phyloP scores from a whole-genome alignment of 1,139 yeast species.

The Sugiyamaella grinbergsii region DNA sequence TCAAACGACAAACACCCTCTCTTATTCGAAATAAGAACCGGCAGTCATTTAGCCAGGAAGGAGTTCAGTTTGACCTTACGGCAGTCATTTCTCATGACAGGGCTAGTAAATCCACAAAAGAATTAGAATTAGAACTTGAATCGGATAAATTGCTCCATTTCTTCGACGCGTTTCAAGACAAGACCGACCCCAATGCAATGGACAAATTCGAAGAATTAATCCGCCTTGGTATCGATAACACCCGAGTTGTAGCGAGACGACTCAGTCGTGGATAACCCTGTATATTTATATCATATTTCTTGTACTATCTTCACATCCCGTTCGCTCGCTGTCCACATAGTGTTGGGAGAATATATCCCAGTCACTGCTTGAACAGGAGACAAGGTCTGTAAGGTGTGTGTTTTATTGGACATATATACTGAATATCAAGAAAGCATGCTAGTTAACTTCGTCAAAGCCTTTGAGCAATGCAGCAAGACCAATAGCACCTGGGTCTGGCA shows the following conservation, averaged over 20 bases:
- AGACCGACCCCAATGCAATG: conserved; percentile 37
- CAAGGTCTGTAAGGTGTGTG: too few relatives aligned
- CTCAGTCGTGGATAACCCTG: conserved; percentile 26
- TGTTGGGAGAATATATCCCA: too few relatives aligned
- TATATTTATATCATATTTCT: conserved; percentile 9
- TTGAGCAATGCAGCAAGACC: conserved; percentile 42
- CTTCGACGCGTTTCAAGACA: conserved; percentile 48
- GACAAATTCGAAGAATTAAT: conserved; percentile 43
- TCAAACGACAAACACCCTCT: conserved; percentile 30
- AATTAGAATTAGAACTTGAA: conserved; percentile 63
- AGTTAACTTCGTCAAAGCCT: conserved; percentile 34
- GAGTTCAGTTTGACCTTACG: conserved; percentile 42
- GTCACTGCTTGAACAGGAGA: too few relatives aligned
- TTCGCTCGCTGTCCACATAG: too few relatives aligned
- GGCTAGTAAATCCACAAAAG: conserved; percentile 32
- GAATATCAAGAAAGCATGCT: conserved; percentile 11
- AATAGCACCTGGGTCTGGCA: conserved; percentile 92
- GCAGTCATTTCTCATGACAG: conserved; percentile 36
- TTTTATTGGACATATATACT: background rate
- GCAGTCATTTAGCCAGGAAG: conserved; percentile 39
- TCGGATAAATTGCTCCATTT: conserved; percentile 62
- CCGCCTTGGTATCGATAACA: conserved; percentile 40
- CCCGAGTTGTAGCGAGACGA: conserved; percentile 31
- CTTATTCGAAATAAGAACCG: conserved; percentile 57
- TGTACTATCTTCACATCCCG: conserved; percentile 1